These are phyloP conservation scores for Serendipita sp. DNA, from an alignment of 768 basidiomycete genomes.

Conservation along the genomic window DNA sequence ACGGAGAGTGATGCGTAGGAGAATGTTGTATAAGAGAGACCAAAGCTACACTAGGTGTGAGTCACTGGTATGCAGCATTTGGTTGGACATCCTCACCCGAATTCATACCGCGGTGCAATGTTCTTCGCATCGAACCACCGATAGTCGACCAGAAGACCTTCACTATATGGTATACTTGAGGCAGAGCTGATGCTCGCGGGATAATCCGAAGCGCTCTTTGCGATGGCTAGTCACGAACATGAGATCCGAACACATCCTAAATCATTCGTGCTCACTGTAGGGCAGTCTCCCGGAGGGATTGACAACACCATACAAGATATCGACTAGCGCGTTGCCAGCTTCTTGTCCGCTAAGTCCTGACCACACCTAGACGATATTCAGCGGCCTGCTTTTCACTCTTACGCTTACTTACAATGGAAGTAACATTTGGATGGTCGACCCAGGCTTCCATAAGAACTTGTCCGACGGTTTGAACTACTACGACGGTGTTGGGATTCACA, in stretches of 20 bases:
- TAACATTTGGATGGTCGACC: conserved; percentile 53
- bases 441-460: conserved; percentile 51
- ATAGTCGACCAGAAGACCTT: conserved; percentile 44
- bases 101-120: neutral
- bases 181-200: conserved; percentile 20
- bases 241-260: neutral
- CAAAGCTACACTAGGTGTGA: conserved; percentile 30
- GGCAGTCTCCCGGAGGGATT: conserved; percentile 40
- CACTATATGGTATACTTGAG: conserved; percentile 40
- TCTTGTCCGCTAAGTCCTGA: conserved; percentile 57
- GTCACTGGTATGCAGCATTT: conserved; percentile 13
- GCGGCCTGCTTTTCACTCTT: conserved; percentile 5
- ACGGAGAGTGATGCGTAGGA: conserved; percentile 21
- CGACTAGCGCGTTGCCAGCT: conserved; percentile 46
- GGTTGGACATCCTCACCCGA: conserved; percentile 10
- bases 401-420: conserved; percentile 8
- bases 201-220: conserved; percentile 21
- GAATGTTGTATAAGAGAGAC: conserved; percentile 42
- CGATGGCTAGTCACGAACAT: conserved; percentile 16
- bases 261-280: conserved; percentile 14
- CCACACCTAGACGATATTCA: conserved; percentile 23
- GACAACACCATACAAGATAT: conserved; percentile 58
- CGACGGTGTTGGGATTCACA: conserved; percentile 59
- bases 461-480: conserved; percentile 65
- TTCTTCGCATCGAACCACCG: conserved; percentile 32